Base-by-base conservation (phyloP, 257 asterid genomes). In the Nemophila menziesii region DNA sequence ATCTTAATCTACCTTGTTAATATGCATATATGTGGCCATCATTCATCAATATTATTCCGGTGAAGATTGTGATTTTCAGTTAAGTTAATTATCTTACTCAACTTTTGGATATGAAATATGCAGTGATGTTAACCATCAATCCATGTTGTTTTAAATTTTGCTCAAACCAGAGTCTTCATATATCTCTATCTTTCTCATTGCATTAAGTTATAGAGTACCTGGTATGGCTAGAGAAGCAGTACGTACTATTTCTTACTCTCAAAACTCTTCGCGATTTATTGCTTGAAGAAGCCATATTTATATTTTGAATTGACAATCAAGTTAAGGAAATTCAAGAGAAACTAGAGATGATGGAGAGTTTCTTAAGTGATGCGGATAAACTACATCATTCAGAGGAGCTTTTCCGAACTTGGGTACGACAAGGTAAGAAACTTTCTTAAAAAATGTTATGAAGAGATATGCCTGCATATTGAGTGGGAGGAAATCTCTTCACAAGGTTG, bases 221-320 rank as follows among this genome's bases (percentile, higher is more conserved):
- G n/a, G 15, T 12, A 37, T 37, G 42, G 42, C 42, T n/a, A n/a
- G n/a, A 13, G 18, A 37, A 37, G 17, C 16, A 26, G 36, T 39
- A 10, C 33, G 36, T 39, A 10, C 33, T 34, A 6, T 19, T 23
- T 12, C 11, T 43, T 12, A 55, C 52, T 22, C 26, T 49, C 8
- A 36, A 39, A 50, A 58, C 52, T 16, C 27, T 59, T 39, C 49
- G 59, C 0, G 38, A 39, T 24, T 39, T 51, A 45, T 23, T 59
- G 22, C 3, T 39, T 2, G 48, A 43, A 15, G 65, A 58, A 51
- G 27, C 43, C 13, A 38, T 16, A 16, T 52, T 51, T 22, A 44
- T 59, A 20, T n/a, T 22, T 17, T 58, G 65, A 0, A 49, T 59
- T 16, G 17, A 49, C 29, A 15, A 18, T 12, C 6, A 58, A 43